Percentiles rank a stretch among this genome's conserved stretches.
Evolutionary conservation across 768 basidiomycete species (phyloP).

Genomic region (Dioszegia aurantiaca): DNA sequence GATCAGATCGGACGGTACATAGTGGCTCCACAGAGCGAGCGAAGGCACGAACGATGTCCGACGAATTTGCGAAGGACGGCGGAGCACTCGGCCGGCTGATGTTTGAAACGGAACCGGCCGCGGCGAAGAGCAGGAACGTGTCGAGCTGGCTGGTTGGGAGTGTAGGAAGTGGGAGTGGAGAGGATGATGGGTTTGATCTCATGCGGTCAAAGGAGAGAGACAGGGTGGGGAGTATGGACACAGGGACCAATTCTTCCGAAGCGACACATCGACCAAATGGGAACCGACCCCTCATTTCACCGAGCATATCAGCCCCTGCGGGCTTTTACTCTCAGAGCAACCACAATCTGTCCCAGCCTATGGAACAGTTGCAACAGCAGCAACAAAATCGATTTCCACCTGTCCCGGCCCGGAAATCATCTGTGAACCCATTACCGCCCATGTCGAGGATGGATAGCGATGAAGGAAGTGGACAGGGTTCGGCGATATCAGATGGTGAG

Average conservation of each 20-base stretch:
- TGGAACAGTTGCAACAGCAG: neutral
- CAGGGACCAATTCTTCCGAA: neutral
- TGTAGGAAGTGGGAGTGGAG: slow-evolving; percentile 10
- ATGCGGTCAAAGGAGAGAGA: neutral
- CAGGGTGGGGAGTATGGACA: neutral
- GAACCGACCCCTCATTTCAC: neutral
- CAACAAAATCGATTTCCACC: neutral
- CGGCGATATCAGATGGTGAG: slow-evolving; percentile 2
- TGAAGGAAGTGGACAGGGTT: neutral
- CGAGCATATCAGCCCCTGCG: slow-evolving; percentile 3
- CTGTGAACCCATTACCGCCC: neutral
- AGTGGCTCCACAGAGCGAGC: neutral
- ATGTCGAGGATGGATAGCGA: no score
- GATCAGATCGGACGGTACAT: slow-evolving; percentile 1
- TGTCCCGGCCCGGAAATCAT: neutral
- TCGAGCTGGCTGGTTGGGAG: slow-evolving; percentile 10
- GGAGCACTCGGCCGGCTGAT: slow-evolving; percentile 7
- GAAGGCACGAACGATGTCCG: slow-evolving; percentile 2
- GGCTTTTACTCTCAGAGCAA: neutral
- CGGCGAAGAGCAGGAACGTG: slow-evolving; percentile 1
- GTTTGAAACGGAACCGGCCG: slow-evolving; percentile 7
- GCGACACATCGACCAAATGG: neutral
- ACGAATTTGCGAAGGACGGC: slow-evolving; percentile 5
- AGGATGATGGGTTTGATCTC: neutral
- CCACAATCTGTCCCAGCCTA: neutral